Percentiles rank a stretch among this genome's conserved stretches.
phyloP scores from a whole-genome alignment of 768 basidiomycete genomes.

The Podaxis sp. region DNA sequence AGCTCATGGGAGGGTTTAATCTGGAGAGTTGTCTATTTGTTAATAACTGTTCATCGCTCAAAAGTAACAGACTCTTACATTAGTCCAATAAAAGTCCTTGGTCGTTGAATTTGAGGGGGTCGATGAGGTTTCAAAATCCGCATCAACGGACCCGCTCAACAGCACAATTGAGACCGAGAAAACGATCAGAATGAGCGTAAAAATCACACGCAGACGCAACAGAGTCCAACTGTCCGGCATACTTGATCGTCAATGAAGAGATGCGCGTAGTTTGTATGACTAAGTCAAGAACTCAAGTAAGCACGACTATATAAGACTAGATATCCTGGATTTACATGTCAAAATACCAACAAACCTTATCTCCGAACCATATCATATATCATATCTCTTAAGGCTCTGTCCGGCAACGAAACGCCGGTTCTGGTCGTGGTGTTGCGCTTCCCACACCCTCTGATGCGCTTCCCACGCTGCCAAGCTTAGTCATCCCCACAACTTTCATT shows the following conservation, averaged over 20 bases:
- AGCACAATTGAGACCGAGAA: not conserved
- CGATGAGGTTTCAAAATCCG: not conserved
- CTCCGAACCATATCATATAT: too few species aligned
- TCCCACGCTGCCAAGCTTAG: not conserved
- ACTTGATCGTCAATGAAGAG: not conserved
- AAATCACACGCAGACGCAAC: not conserved
- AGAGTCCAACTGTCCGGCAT: not conserved
- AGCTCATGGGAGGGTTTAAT: constrained; percentile 12
- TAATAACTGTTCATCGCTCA: not conserved
- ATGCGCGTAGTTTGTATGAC: not conserved
- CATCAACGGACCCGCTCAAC: not conserved
- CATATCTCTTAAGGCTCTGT: too few species aligned
- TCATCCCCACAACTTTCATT: not conserved
- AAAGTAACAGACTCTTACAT: not conserved
- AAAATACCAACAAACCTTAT: too few species aligned
- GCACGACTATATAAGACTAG: too few species aligned
- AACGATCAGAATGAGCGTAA: not conserved
- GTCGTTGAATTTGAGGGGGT: not conserved
- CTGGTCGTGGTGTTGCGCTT: too few species aligned
- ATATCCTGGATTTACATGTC: too few species aligned
- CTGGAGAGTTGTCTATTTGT: not conserved
- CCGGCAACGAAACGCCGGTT: too few species aligned
- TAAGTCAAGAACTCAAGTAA: not conserved
- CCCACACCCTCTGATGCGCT: too few species aligned
- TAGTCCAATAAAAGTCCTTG: not conserved